Percentiles rank a stretch among this genome's conserved stretches.
phyloP scores from a whole-genome alignment of 176 grass and related monocot species.

The Oryza australiensis region DNA sequence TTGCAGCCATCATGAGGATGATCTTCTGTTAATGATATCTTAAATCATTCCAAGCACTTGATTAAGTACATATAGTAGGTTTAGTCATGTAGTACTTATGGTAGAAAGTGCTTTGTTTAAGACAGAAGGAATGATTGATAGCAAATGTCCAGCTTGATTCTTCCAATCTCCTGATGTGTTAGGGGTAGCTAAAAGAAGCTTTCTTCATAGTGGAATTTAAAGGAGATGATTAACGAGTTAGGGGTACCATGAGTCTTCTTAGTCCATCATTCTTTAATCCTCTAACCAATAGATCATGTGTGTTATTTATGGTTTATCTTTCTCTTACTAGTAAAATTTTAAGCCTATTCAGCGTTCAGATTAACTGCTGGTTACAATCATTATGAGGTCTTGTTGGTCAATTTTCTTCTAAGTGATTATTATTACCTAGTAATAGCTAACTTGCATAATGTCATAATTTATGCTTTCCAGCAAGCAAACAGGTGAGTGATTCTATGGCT shows the following conservation, averaged over 20 bases:
- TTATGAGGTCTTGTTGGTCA: conserved; percentile 13
- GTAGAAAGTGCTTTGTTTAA: conserved; percentile 31
- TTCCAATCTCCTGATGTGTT: conserved; percentile 50
- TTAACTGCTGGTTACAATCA: conserved; percentile 8
- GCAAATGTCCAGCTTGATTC: conserved; percentile 38
- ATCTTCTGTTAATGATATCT: conserved; percentile 49
- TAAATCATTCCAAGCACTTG: conserved; percentile 49
- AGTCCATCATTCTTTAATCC: conserved; percentile 11
- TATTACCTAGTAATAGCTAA: conserved; percentile 8
- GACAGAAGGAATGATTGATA: conserved; percentile 46
- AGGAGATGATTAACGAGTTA: conserved; percentile 42
- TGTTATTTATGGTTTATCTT: conserved; percentile 13
- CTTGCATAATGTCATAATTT: neutral
- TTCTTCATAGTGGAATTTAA: conserved; percentile 59
- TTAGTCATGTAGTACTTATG: conserved; percentile 51
- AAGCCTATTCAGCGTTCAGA: neutral
- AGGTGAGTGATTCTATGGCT: conserved; percentile 4
- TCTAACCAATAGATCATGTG: conserved; percentile 39
- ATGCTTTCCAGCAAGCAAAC: neutral
- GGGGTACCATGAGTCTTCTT: conserved; percentile 30
- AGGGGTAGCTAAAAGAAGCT: conserved; percentile 53
- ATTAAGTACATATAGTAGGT: conserved; percentile 58
- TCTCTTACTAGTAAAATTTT: conserved; percentile 29
- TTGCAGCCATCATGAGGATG: conserved; percentile 46
- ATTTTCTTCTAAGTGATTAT: neutral